phyloP scores from a whole-genome alignment of 192 early-diverging fungal genomes.

The Entomortierella parvispora region DNA sequence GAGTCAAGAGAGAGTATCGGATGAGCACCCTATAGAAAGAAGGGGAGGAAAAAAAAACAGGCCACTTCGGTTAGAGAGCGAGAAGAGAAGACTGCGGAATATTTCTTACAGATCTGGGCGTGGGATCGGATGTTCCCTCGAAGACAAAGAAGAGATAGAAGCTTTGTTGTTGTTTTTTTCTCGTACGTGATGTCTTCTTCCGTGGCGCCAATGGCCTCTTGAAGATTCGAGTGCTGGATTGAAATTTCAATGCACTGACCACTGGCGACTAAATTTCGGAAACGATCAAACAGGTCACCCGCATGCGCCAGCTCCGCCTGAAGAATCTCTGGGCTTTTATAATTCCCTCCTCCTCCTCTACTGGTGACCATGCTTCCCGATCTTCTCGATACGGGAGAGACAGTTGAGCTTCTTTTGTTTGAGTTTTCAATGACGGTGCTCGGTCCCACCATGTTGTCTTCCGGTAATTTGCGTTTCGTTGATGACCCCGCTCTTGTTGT shows the following conservation, averaged over 20 bases:
- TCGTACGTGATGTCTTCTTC: slow-evolving; percentile 58
- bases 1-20: slow-evolving; percentile 34
- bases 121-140: too few species aligned
- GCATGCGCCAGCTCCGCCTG: neutral
- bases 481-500: neutral
- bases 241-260: slow-evolving; percentile 36
- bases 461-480: neutral
- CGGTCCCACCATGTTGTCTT: too few species aligned
- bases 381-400: too few species aligned
- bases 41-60: neutral
- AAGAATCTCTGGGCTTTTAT: too few species aligned
- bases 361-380: too few species aligned
- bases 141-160: neutral
- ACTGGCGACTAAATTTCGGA: slow-evolving; percentile 33
- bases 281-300: slow-evolving; percentile 49
- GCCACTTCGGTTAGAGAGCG: too few species aligned
- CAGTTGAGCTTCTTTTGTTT: too few species aligned
- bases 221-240: slow-evolving; percentile 47
- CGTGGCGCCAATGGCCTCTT: slow-evolving; percentile 17
- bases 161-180: too few species aligned
- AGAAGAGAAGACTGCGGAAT: neutral
- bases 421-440: too few species aligned
- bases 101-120: too few species aligned
- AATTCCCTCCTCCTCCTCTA: too few species aligned
- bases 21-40: slow-evolving; percentile 19